Percentiles rank a stretch among this genome's conserved stretches.
Evolutionary conservation across 2,329 filamentous ascomycete species (phyloP).

Genomic region (Pseudocercospora eumusae): DNA sequence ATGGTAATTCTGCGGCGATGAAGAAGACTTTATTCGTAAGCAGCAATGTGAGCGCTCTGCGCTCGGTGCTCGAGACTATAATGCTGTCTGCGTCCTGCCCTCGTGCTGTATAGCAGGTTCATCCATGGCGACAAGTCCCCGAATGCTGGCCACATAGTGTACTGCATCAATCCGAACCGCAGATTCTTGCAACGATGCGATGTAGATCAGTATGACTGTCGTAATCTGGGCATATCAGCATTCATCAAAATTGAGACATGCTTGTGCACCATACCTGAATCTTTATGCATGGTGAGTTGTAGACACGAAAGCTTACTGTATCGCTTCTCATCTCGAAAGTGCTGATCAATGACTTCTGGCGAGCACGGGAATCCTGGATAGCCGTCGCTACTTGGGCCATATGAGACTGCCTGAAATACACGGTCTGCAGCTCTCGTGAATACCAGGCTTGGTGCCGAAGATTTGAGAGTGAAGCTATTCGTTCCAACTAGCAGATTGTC

Average conservation of each 20-base stretch:
- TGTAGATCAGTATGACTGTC: neutral
- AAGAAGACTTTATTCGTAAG: too few relatives aligned
- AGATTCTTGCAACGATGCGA: neutral
- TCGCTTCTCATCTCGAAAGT: constrained; percentile 4
- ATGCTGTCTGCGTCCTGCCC: too few relatives aligned
- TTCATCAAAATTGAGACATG: neutral
- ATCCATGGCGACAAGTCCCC: too few relatives aligned
- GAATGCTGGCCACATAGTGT: too few relatives aligned
- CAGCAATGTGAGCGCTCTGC: too few relatives aligned
- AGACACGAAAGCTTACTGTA: constrained; percentile 4
- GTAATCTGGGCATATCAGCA: neutral
- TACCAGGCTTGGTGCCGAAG: neutral
- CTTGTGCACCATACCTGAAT: neutral
- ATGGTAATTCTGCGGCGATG: too few relatives aligned
- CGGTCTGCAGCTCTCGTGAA: neutral
- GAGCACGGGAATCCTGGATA: constrained; percentile 11
- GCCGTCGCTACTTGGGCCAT: neutral
- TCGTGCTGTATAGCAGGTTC: too few relatives aligned
- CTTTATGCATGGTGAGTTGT: neutral
- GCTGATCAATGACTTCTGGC: constrained; percentile 7
- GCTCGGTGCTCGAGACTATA: too few relatives aligned
- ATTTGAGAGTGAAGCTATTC: constrained; percentile 9
- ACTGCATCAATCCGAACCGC: neutral
- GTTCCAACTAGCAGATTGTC: constrained; percentile 9
- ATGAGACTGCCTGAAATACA: constrained; percentile 7